Base-by-base conservation (phyloP, 2,329 filamentous ascomycete species). In the Neoarthrinium moseri region DNA sequence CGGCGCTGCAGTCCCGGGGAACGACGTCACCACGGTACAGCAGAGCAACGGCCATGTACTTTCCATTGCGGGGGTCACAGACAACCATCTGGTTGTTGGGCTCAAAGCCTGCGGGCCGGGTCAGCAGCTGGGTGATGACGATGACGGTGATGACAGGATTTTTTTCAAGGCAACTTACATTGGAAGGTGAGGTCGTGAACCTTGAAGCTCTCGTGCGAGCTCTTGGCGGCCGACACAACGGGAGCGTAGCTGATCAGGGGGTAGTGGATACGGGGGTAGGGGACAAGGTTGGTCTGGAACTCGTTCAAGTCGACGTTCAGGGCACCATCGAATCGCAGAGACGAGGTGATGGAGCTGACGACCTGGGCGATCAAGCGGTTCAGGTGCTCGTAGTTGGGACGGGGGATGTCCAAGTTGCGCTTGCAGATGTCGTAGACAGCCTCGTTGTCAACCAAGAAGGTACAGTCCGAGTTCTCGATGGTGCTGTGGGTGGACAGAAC, bases 191-290 rank as follows among this genome's bases (percentile, higher is more conserved):
- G 71, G 55, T 94, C 89, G 51, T 83, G 79, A 45, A 91, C 85
- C 77, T 89, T 90, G 82, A 91, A 91, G 75, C 86, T 89, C 75
- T 94, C 89, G 64, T 94, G 89, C 38, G 84, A 81, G 68, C 86
- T 89, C 80, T 88, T 89, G 73, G 80, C 76, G 48, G 83, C 81
- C 18, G 83, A 87, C 53, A 87, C 76, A 56, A 88, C 84, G 24
- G 84, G 84, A 10, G 84, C 83, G 62, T 87, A 87, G 72, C 80
- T 84, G 71, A 87, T 86, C 37, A 87, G 70, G 43, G 84, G 84
- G 68, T 86, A 88, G 74, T 87, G 84, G 55, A 88, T 87, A 66
- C 84, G 83, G 27, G 84, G 84, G 67, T 85, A 87, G 21, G 84
- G 84, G 43, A 87, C 84, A 69, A 88, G 64, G 73, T 87, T 87